Base-by-base conservation (phyloP, 495 filamentous ascomycete genomes). In the Penicillium steckii region DNA sequence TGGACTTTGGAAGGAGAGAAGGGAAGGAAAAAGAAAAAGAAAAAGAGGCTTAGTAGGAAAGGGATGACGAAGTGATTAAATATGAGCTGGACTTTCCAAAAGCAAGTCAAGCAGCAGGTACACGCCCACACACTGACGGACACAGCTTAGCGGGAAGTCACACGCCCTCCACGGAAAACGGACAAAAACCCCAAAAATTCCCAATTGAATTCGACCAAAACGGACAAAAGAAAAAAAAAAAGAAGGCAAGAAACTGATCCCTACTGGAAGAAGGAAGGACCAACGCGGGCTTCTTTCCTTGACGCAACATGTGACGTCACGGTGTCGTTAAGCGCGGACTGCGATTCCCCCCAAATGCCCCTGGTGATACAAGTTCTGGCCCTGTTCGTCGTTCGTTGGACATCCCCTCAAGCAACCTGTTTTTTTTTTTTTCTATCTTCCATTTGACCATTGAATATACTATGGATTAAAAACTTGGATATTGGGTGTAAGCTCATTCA, bases 291-390 rank as follows among this genome's bases (percentile, higher is more conserved):
- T 45, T 32, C 18, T 17, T 32, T 47, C 19, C 30, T 32, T 22
- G 26, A 47, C n/a, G 44, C 44, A 47, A 27, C 46, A 50, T 12
- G 50, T 66, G 60, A 66, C 60, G 63, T 66, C 63, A 66, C 44
- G 47, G 27, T 61, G 52, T 56, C 57, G 57, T 63, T 46, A 12
- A 19, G 19, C 24, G 27, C 44, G 44, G 44, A 35, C 30, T 19
- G 44, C 44, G 18, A 22, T 47, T 22, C 44, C 44, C 27, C 18
- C 42, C 44, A 47, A 47, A 22, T 41, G 38, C 13, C 19, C 37
- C 17, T 9, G 3, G 8, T 30, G 27, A 10, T 3, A 12, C 29
- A 3, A 32, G 8, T 8, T 32, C n/a, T n/a, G 10, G 29, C 29
- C 10, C 3, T 32, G 5, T 3, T 32, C 10, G 10, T n/a, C 29